Base-by-base conservation (phyloP, 2,329 filamentous ascomycete genomes). In the Graphiopsis chlorocephala region DNA sequence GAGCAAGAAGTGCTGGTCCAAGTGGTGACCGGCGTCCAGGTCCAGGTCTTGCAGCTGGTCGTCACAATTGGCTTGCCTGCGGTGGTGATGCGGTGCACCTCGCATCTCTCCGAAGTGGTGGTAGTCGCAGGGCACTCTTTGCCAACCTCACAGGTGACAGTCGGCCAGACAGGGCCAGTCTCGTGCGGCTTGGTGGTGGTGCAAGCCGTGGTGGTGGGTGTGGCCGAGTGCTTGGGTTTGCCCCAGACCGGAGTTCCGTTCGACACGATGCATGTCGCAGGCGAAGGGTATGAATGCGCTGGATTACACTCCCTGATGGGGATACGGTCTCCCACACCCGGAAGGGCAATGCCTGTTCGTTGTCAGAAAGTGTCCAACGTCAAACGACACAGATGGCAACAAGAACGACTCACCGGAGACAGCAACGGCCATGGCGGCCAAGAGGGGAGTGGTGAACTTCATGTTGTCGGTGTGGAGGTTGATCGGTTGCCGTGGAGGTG, bases 21-120 rank as follows among this genome's bases (percentile, higher is more conserved):
- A 17, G 50, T 57, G 20, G 61, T 58, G 38, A 35, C 29, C 11
- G 61, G 38, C 12, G 61, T 58, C 20, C 26, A 57, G 29, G 53
- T 64, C 45, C 52, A 64, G 3, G 61, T 64, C 28, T 53, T 64
- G 61, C 59, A 61, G n/a, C 59, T 61, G 31, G 45, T 61, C 20
- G 59, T 61, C 2, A 53, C 59, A 11, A 52, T n/a, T 1, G 52
- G 61, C 29, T 64, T 64, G 26, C 55, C 61, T 4, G 38, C 28
- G 11, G 38, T 20, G 26, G 31, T 58, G 53, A 45, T 50, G 2
- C 33, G 4, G 14, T 47, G 28, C 4, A 57, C 38, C n/a, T 35
- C 14, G 38, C 61, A 58, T 28, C 58, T 47, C 61, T 56, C 57
- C 10, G 52, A 64, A 29, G 61, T 58, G 4, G 61, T 48, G 28